phyloP scores from a whole-genome alignment of 257 asterid genomes.

The Paulownia fortunei region DNA sequence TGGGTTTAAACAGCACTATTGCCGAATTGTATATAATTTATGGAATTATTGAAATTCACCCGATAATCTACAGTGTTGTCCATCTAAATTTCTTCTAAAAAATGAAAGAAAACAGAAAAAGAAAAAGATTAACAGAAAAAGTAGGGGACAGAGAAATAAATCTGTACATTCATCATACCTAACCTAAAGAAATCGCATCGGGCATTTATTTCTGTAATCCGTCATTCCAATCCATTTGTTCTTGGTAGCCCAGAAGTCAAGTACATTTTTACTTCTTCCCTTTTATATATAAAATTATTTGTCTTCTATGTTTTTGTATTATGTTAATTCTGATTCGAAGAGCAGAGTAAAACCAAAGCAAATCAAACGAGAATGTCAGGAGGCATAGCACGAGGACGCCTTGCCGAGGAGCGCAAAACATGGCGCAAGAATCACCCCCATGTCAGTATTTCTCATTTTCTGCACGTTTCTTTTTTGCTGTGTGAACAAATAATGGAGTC shows the following conservation, averaged over 20 bases:
- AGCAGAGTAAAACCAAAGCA: neutral
- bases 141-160: neutral
- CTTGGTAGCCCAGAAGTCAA: neutral
- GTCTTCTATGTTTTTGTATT: neutral
- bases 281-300: neutral
- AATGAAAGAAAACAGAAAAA: no score
- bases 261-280: neutral
- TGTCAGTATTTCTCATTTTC: slow-evolving; percentile 33
- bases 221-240: no score
- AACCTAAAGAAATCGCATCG: neutral
- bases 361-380: slow-evolving; percentile 34
- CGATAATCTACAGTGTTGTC: neutral
- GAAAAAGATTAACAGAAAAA: no score
- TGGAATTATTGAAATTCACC: neutral
- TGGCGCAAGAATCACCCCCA: slow-evolving; percentile 85
- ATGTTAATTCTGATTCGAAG: neutral
- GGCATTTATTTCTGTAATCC: neutral
- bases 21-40: no score
- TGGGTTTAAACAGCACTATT: neutral
- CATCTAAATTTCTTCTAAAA: neutral
- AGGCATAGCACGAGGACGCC: slow-evolving; percentile 60
- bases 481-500: neutral
- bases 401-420: slow-evolving; percentile 72
- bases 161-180: neutral
- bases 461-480: neutral